Conservation (phyloP, 305 asterid species). For the Fraxinus floribunda region DNA sequence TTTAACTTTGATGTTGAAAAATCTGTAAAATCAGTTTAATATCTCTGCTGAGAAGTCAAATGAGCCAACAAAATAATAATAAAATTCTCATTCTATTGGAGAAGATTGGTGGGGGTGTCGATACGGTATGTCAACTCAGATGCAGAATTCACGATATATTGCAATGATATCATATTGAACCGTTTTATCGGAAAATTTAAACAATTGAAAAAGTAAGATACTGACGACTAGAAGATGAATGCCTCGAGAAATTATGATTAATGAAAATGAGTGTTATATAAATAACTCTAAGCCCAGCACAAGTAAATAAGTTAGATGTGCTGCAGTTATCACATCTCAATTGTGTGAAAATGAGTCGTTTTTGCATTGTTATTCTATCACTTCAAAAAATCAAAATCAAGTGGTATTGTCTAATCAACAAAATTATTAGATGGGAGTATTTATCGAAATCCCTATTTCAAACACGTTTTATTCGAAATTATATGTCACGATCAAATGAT, state of each 20-base stretch:
- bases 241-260: not conserved
- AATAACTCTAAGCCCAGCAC: not conserved
- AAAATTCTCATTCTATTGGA: not conserved
- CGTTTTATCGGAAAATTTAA: not conserved
- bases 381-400: not conserved
- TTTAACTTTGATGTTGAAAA: not conserved
- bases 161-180: not conserved
- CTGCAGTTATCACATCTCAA: not conserved
- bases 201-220: not conserved
- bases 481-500: not conserved
- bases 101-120: not conserved
- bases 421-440: not conserved
- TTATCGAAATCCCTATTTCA: not conserved
- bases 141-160: not conserved
- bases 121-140: not conserved
- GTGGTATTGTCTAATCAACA: not conserved
- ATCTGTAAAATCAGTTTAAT: not conserved
- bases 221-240: not conserved
- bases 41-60: not conserved
- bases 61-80: not conserved
- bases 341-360: not conserved
- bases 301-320: conserved; percentile 5
- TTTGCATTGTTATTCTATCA: not conserved
- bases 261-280: not conserved
- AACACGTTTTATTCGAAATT: not conserved